Percentiles rank a stretch among this genome's conserved stretches.
phyloP scores from a whole-genome alignment of 306 rosid species.

The Medicago ruthenica region DNA sequence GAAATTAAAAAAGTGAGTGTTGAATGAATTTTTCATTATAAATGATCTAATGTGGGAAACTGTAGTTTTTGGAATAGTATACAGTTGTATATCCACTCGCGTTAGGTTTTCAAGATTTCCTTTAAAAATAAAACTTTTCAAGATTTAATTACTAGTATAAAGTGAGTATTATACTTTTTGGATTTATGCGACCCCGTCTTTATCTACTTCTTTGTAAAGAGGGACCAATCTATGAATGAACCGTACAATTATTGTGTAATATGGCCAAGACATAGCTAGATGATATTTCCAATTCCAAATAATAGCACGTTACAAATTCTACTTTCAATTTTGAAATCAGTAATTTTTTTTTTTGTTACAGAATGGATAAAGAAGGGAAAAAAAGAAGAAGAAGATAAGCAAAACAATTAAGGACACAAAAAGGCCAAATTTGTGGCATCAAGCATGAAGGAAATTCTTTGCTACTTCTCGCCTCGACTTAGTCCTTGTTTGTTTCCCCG shows the following conservation, averaged over 20 bases:
- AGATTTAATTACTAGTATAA: background rate
- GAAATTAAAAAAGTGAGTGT: too few relatives aligned
- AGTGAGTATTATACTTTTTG: background rate
- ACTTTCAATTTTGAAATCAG: conserved; percentile 1
- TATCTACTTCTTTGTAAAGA: background rate
- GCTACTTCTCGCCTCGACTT: too few relatives aligned
- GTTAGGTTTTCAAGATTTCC: background rate
- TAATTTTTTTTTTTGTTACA: too few relatives aligned
- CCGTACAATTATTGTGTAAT: conserved; percentile 42
- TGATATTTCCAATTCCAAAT: conserved; percentile 11
- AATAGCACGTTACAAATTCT: background rate
- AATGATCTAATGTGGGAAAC: background rate
- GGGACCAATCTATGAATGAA: conserved; percentile 6
- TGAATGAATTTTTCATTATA: too few relatives aligned
- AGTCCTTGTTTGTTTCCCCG: too few relatives aligned
- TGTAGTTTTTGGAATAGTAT: background rate
- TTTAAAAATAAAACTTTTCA: background rate
- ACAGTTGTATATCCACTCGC: background rate
- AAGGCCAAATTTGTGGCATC: too few relatives aligned
- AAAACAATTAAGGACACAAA: too few relatives aligned
- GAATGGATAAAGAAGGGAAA: too few relatives aligned
- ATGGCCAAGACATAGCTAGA: conserved; percentile 8
- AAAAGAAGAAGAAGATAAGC: too few relatives aligned
- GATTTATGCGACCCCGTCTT: conserved; percentile 3
- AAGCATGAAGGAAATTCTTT: too few relatives aligned